Evolutionary conservation across 176 grass and related monocot species (phyloP).

Genomic region (Phragmites australis): DNA sequence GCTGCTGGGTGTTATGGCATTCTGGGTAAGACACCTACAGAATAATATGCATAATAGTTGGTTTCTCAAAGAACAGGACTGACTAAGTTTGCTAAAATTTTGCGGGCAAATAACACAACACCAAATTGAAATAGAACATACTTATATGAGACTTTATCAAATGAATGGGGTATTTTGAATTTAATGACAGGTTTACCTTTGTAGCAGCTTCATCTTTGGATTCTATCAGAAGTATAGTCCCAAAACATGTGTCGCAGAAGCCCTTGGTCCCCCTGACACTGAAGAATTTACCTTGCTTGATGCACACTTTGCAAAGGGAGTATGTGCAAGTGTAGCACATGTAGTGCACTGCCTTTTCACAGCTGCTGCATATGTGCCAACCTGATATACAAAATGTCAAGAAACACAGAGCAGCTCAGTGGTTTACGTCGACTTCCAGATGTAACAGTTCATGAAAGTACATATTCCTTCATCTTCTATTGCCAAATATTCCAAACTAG

Average conservation of each 20-base stretch:
- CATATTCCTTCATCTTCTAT: background rate
- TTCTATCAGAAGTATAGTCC: constrained; percentile 85
- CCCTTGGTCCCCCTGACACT: constrained; percentile 82
- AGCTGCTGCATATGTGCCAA: constrained; percentile 99
- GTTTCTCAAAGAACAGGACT: constrained; percentile 14
- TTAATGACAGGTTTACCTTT: constrained; percentile 48
- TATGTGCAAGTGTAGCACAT: constrained; percentile 98
- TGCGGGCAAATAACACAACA: background rate
- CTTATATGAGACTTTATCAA: background rate
- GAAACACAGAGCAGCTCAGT: background rate
- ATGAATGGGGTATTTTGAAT: background rate
- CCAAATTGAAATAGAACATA: background rate
- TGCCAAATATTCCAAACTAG: background rate
- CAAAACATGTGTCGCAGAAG: constrained; percentile 91
- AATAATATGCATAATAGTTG: background rate
- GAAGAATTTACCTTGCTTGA: constrained; percentile 80
- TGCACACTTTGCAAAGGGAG: constrained; percentile 83
- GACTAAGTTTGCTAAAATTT: background rate
- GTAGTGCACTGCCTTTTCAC: constrained; percentile 77
- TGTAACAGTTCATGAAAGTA: background rate
- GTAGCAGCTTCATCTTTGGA: constrained; percentile 47
- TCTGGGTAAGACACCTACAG: constrained; percentile 11
- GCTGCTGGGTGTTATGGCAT: background rate
- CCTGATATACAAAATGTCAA: constrained; percentile 52
- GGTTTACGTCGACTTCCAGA: background rate